A percentile compares a stretch with the other conserved stretches of the same genome.
Evolutionary conservation across 306 rosid genomes (phyloP).

Genomic region (Vicia faba): DNA sequence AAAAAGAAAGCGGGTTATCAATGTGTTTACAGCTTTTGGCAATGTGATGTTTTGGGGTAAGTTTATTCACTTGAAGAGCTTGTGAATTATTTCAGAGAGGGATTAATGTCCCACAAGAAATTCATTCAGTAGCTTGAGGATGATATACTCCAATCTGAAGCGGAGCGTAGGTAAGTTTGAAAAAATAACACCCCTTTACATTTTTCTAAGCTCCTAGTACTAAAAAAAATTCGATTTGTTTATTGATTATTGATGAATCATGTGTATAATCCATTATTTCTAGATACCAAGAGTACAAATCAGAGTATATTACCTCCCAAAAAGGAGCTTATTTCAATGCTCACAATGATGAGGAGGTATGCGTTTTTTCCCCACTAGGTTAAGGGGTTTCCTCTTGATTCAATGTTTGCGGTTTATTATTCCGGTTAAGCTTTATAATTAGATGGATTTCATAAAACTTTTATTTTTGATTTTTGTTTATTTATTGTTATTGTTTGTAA

Average conservation of each 20-base stretch:
- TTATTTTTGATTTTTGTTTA: no score
- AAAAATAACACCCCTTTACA: constrained; percentile 22
- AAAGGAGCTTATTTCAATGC: constrained; percentile 84
- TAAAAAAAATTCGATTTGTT: constrained; percentile 1
- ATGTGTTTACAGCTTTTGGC: neutral
- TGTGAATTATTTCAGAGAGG: constrained; percentile 72
- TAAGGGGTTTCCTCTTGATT: no score
- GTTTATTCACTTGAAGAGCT: constrained; percentile 35
- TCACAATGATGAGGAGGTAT: constrained; percentile 97
- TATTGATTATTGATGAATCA: constrained; percentile 1
- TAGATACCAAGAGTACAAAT: constrained; percentile 95
- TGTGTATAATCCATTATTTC: constrained; percentile 18
- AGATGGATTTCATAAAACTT: no score
- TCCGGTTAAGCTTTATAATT: no score
- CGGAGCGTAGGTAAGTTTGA: constrained; percentile 83
- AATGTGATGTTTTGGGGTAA: neutral
- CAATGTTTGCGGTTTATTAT: no score
- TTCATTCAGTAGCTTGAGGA: constrained; percentile 99
- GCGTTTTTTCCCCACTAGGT: neutral
- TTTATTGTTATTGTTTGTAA: no score
- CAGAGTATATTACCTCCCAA: constrained; percentile 93
- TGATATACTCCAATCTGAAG: constrained; percentile 94
- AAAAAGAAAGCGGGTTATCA: neutral
- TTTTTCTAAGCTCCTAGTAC: constrained; percentile 13
- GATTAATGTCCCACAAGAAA: constrained; percentile 96